These are phyloP conservation scores for Cystobasidium slooffiae DNA, from an alignment of 1,284 basidiomycete species.

Conservation along the genomic window DNA sequence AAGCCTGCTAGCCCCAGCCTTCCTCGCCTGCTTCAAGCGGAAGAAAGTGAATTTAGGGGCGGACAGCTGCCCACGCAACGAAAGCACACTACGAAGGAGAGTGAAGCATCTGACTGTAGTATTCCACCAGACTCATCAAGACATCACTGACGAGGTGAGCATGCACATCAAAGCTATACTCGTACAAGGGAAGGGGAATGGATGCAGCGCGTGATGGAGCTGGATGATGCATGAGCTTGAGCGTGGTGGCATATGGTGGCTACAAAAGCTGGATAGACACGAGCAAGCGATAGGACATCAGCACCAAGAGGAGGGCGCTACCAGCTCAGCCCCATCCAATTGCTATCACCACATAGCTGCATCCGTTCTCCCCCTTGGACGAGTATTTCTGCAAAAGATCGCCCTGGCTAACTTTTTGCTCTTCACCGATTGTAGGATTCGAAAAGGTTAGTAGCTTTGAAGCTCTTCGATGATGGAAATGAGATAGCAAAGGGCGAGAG, in stretches of 20 bases:
- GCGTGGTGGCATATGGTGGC: background rate
- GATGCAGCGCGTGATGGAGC: background rate
- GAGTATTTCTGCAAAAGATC: background rate
- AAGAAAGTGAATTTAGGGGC: background rate
- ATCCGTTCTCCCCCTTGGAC: too few species aligned
- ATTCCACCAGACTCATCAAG: constrained; percentile 15
- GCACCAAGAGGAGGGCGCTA: background rate
- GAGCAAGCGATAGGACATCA: background rate
- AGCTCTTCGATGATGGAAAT: background rate
- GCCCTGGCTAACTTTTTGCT: background rate
- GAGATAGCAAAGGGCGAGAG: background rate
- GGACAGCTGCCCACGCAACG: too few species aligned
- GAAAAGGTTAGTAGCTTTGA: constrained; percentile 6
- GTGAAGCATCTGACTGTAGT: background rate
- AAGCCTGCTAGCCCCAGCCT: too few species aligned
- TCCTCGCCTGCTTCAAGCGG: background rate
- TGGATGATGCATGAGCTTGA: background rate
- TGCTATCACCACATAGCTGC: too few species aligned
- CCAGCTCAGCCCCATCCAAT: background rate
- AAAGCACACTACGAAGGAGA: background rate
- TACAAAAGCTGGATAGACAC: background rate
- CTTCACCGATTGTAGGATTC: background rate
- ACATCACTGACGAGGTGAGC: constrained; percentile 12
- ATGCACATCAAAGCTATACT: background rate
- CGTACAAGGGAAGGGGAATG: background rate